Evolutionary conservation across 805 yeast genomes (phyloP).

Genomic region (Myxozyma melibiosi): DNA sequence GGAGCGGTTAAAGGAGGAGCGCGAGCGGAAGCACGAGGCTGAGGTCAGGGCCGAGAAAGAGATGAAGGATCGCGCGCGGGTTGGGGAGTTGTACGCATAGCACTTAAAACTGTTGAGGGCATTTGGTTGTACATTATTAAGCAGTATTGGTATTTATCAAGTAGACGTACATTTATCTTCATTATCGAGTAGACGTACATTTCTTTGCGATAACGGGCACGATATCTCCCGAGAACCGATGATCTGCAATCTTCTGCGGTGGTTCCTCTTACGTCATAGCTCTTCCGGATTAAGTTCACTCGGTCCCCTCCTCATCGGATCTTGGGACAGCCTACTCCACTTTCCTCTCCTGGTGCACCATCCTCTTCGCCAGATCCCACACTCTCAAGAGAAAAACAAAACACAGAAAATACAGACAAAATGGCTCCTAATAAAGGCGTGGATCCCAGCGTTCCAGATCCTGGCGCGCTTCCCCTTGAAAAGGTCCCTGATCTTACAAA

Average conservation of each 20-base stretch:
- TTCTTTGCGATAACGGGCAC: no score
- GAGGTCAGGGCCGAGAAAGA: slow-evolving; percentile 24
- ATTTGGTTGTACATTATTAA: not conserved
- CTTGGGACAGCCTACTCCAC: no score
- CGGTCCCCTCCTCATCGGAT: no score
- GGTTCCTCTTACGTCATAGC: no score
- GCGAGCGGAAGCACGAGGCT: slow-evolving; percentile 32
- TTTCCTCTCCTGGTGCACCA: no score
- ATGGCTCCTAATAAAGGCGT: slow-evolving; percentile 4
- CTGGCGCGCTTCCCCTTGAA: not conserved
- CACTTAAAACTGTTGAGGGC: not conserved
- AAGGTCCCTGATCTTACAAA: slow-evolving; percentile 1
- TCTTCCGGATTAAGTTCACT: no score
- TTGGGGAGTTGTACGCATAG: slow-evolving; percentile 32
- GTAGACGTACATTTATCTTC: no score
- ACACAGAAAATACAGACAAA: not conserved
- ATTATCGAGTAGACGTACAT: no score
- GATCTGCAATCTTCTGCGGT: no score
- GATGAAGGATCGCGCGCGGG: slow-evolving; percentile 32
- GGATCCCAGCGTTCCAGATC: not conserved
- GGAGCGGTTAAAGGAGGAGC: slow-evolving; percentile 41
- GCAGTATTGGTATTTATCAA: not conserved
- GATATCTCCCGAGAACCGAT: no score
- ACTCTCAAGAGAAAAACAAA: not conserved
- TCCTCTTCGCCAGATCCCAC: not conserved